Evolutionary conservation across 2,329 filamentous ascomycete species (phyloP).

Genomic region (Penicillium sp.): DNA sequence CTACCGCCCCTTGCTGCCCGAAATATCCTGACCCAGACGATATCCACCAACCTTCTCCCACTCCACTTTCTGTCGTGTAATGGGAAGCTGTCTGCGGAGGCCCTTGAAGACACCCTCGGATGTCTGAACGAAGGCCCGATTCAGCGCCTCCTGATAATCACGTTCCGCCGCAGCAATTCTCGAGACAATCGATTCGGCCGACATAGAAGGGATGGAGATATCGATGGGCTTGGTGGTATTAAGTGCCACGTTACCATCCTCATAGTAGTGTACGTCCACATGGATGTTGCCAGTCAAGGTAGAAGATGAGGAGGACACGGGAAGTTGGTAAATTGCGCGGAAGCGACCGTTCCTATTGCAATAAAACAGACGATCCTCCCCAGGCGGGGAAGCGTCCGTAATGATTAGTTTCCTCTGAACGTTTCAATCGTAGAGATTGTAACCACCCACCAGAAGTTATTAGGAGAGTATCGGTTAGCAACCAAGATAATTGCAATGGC

Average conservation of each 20-base stretch:
- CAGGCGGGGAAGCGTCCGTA: background rate
- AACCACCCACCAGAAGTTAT: constrained; percentile 80
- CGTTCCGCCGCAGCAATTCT: constrained; percentile 79
- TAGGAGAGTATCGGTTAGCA: constrained; percentile 94
- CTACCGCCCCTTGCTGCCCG: constrained; percentile 57
- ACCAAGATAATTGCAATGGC: constrained; percentile 80
- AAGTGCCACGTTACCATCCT: constrained; percentile 95
- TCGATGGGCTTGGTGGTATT: constrained; percentile 78
- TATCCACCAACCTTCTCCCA: constrained; percentile 99
- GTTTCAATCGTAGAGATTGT: background rate
- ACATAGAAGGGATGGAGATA: constrained; percentile 60
- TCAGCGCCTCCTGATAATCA: constrained; percentile 94
- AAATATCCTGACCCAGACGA: constrained; percentile 76
- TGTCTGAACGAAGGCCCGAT: constrained; percentile 80
- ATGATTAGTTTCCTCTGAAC: background rate
- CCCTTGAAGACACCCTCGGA: constrained; percentile 96
- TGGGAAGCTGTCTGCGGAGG: constrained; percentile 84
- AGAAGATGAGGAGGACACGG: constrained; percentile 59
- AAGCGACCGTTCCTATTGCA: constrained; percentile 82
- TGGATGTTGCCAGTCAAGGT: constrained; percentile 76
- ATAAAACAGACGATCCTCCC: background rate
- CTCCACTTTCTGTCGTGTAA: constrained; percentile 97
- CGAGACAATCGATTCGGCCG: constrained; percentile 68
- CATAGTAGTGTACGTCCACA: constrained; percentile 98
- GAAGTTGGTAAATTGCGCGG: constrained; percentile 81